phyloP scores from a whole-genome alignment of 2,329 filamentous ascomycete genomes.

The Epichloe sp. region DNA sequence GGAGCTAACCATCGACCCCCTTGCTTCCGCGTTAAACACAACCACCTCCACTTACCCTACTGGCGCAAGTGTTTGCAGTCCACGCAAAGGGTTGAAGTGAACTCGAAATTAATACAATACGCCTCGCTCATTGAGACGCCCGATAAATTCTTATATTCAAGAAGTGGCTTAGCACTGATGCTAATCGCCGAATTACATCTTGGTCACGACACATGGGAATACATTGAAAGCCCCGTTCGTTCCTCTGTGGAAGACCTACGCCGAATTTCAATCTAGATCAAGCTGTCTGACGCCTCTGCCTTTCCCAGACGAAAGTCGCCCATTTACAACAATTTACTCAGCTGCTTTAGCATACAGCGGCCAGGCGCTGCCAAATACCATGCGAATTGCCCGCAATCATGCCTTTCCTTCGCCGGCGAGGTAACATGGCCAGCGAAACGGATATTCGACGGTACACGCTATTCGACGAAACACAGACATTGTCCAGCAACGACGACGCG shows the following conservation, averaged over 20 bases:
- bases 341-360: not conserved
- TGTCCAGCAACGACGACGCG: conserved; percentile 13
- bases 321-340: not conserved
- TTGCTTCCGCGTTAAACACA: not conserved
- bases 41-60: not conserved
- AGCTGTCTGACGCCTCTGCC: not conserved
- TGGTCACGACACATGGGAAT: not conserved
- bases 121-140: not conserved
- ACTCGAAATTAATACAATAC: not conserved
- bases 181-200: not conserved
- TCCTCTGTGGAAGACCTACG: not conserved
- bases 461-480: conserved; percentile 17
- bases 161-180: no score
- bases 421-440: conserved; percentile 44
- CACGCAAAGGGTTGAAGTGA: not conserved
- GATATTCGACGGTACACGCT: conserved; percentile 43
- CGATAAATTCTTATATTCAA: not conserved
- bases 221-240: not conserved
- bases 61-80: not conserved
- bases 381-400: conserved; percentile 31
- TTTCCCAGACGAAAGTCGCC: not conserved
- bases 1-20: not conserved
- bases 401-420: conserved; percentile 49
- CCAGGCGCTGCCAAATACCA: conserved; percentile 18
- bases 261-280: not conserved